Conservation (phyloP, 2,329 filamentous ascomycete species). For the Penicillium expansum region DNA sequence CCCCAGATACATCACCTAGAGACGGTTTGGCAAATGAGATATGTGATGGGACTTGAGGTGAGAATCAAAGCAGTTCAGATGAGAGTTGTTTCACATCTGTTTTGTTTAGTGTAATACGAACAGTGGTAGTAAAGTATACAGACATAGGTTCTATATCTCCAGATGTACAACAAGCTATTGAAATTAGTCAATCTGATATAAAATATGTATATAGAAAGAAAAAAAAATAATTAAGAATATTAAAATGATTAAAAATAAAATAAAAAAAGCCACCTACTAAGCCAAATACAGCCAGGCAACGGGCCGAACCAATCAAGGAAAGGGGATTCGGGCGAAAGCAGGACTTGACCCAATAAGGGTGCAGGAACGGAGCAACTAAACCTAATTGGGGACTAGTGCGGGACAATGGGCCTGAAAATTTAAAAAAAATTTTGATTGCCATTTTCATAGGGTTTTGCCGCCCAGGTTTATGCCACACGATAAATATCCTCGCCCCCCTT, state of each 20-base stretch:
- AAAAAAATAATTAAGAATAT: neutral
- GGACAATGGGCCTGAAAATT: constrained; percentile 22
- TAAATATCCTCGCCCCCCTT: constrained; percentile 39
- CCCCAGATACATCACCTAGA: neutral
- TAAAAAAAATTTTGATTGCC: constrained; percentile 22
- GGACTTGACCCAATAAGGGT: constrained; percentile 7
- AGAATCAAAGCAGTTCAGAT: neutral
- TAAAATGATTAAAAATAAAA: neutral
- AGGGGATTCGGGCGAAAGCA: constrained; percentile 9
- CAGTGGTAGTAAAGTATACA: neutral
- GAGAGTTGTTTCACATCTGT: neutral
- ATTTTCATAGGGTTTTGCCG: constrained; percentile 28
- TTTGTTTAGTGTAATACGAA: too few species aligned
- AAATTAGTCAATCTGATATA: too few species aligned
- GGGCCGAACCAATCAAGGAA: constrained; percentile 9
- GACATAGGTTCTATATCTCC: neutral
- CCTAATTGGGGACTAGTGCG: constrained; percentile 22
- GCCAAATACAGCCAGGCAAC: neutral
- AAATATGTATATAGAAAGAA: too few species aligned
- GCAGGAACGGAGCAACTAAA: constrained; percentile 6
- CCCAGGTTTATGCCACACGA: constrained; percentile 35
- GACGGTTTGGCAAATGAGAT: neutral
- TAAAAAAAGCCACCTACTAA: constrained; percentile 2
- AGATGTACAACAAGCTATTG: neutral
- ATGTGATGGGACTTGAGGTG: neutral